These are phyloP conservation scores for Salvia sclarea DNA, from an alignment of 305 asterid species.

Conservation along the genomic window DNA sequence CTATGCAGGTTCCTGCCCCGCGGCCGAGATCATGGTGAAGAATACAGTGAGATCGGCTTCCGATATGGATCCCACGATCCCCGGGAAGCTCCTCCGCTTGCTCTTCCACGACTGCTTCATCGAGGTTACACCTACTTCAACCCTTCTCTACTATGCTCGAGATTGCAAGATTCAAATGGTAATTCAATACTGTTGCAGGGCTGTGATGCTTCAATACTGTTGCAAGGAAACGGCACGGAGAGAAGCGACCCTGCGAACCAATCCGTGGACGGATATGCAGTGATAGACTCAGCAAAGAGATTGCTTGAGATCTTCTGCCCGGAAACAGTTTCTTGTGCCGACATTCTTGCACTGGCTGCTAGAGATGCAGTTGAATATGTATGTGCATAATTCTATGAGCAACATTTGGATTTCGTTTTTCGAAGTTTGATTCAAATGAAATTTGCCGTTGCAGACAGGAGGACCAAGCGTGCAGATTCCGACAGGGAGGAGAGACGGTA, in stretches of 20 bases:
- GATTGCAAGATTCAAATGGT: not conserved
- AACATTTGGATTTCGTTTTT: not conserved
- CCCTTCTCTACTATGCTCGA: not conserved
- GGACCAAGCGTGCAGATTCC: slow-evolving; percentile 66
- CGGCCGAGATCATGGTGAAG: slow-evolving; percentile 67
- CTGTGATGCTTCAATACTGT: slow-evolving; percentile 71
- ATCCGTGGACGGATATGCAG: slow-evolving; percentile 68
- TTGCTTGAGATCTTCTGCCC: slow-evolving; percentile 71
- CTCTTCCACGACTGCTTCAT: slow-evolving; percentile 79
- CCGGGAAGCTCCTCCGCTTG: slow-evolving; percentile 78
- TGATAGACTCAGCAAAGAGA: slow-evolving; percentile 66
- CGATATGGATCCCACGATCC: slow-evolving; percentile 56
- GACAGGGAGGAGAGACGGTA: slow-evolving; percentile 77
- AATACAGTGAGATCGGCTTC: slow-evolving; percentile 71
- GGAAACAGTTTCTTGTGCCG: slow-evolving; percentile 75
- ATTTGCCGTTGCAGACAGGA: slow-evolving; percentile 48
- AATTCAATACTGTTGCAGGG: slow-evolving; percentile 43
- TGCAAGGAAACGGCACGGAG: slow-evolving; percentile 73
- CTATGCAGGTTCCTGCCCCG: slow-evolving; percentile 65
- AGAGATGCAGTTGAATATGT: slow-evolving; percentile 79
- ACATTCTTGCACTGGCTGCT: slow-evolving; percentile 72
- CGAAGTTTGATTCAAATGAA: not conserved
- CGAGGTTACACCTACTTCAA: slow-evolving; percentile 43
- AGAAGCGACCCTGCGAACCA: slow-evolving; percentile 68
- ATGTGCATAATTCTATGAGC: not conserved